phyloP scores from a whole-genome alignment of 257 asterid species.

The Buddleja alternifolia region DNA sequence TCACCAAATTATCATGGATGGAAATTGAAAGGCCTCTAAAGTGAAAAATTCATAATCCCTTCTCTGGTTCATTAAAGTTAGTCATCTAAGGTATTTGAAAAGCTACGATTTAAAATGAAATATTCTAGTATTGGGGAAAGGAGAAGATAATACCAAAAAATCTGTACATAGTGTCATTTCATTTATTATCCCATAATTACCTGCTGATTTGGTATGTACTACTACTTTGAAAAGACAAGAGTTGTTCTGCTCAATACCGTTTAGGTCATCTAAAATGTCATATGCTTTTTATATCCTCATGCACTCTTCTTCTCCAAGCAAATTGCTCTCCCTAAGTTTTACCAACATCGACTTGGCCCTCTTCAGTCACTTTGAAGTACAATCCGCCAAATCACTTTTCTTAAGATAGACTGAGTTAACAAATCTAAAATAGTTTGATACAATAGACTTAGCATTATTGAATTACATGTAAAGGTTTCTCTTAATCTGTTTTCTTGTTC shows the following conservation, averaged over 20 bases:
- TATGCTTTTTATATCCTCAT: neutral
- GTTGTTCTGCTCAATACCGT: neutral
- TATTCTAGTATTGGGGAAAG: neutral
- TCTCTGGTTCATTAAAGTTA: neutral
- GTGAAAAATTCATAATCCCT: neutral
- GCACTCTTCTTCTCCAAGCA: neutral
- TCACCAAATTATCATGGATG: neutral
- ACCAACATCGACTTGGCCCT: neutral
- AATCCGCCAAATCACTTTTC: neutral
- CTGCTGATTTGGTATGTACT: neutral
- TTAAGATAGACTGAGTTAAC: neutral
- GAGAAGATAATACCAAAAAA: neutral
- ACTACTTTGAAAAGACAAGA: neutral
- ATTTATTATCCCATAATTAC: neutral
- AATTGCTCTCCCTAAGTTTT: constrained; percentile 3
- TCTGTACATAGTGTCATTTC: neutral
- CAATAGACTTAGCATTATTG: neutral
- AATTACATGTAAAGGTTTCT: too few relatives aligned
- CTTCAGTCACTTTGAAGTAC: neutral
- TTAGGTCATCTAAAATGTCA: neutral
- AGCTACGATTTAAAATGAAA: neutral
- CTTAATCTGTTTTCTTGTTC: too few relatives aligned
- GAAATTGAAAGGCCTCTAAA: neutral
- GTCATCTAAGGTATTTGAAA: neutral
- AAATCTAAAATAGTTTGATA: constrained; percentile 8